These are phyloP conservation scores for Aspergillus aculeatinus DNA, from an alignment of 2,329 filamentous ascomycete species.

Conservation along the genomic window DNA sequence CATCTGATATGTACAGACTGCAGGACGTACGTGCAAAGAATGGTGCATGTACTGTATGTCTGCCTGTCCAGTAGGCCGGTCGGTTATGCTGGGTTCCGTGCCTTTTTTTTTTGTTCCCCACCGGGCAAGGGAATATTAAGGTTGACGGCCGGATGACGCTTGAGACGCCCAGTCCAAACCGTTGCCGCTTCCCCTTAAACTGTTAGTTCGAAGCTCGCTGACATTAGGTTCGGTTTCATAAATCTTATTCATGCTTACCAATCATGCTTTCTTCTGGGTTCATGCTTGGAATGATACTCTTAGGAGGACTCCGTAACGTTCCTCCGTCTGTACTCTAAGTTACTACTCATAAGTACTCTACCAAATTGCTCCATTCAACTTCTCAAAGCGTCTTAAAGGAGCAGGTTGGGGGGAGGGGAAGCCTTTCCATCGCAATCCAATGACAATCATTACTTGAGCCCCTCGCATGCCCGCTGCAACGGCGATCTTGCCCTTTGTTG, in stretches of 20 bases:
- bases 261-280: neutral
- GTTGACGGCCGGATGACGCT: neutral
- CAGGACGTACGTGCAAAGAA: neutral
- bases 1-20: neutral
- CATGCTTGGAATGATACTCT: neutral
- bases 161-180: neutral
- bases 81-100: no score
- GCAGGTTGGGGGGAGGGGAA: neutral
- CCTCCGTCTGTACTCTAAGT: no score
- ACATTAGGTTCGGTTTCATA: no score
- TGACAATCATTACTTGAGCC: neutral
- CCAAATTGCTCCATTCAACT: neutral
- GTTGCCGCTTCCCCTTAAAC: neutral
- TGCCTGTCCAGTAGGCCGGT: no score
- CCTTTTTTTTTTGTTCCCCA: neutral
- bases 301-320: no score
- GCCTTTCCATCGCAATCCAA: neutral
- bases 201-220: no score
- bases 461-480: conserved; percentile 2
- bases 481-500: neutral
- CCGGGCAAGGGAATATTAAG: neutral
- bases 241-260: neutral
- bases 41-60: no score
- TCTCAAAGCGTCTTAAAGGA: neutral
- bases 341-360: no score